phyloP scores from a whole-genome alignment of 208 protist genomes.

The Crithidia mellificae region DNA sequence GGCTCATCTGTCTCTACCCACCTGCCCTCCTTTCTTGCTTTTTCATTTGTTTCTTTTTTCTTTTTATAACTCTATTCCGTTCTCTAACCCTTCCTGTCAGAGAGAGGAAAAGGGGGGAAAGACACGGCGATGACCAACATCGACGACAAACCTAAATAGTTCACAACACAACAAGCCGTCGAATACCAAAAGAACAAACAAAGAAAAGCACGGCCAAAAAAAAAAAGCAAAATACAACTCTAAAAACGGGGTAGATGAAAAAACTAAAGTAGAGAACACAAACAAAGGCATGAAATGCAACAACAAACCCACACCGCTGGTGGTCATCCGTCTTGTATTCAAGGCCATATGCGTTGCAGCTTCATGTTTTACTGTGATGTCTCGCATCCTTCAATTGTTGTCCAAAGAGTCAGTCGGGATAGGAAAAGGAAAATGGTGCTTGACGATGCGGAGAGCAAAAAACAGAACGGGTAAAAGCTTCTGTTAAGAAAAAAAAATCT shows the following conservation, averaged over 20 bases:
- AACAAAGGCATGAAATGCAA: not conserved
- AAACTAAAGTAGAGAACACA: slow-evolving; percentile 1
- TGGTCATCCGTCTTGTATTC: no score
- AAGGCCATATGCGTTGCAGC: no score
- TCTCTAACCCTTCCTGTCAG: not conserved
- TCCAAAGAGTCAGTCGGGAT: not conserved
- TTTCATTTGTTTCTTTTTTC: slow-evolving; percentile 11
- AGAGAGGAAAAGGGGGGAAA: not conserved
- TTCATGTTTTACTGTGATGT: no score
- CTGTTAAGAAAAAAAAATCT: not conserved
- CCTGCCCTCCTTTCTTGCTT: not conserved
- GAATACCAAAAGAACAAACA: not conserved
- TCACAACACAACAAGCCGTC: not conserved
- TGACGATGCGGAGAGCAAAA: not conserved
- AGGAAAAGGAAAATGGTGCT: not conserved
- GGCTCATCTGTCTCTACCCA: no score
- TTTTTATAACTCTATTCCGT: slow-evolving; percentile 1
- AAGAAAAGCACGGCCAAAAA: not conserved
- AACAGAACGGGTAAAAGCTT: not conserved
- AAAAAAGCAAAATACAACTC: slow-evolving; percentile 14
- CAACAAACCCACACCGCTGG: not conserved
- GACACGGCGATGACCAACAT: not conserved
- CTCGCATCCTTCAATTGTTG: no score
- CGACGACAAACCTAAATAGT: not conserved
- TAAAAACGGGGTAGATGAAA: not conserved